These are phyloP conservation scores for Boletus sp. DNA, from an alignment of 768 basidiomycete genomes.

Conservation along the genomic window DNA sequence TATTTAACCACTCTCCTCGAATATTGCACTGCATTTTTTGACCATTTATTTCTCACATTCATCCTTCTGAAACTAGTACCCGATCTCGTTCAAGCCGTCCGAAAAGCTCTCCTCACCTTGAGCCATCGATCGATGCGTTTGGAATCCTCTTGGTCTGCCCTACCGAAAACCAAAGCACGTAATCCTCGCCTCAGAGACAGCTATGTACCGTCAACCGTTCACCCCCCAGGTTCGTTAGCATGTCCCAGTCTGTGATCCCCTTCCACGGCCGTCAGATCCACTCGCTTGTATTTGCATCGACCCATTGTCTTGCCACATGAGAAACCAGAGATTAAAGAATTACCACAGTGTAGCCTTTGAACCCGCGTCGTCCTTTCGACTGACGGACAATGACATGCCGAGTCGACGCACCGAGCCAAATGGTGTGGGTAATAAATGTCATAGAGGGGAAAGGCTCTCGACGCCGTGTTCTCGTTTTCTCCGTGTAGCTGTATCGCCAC, in stretches of 20 bases:
- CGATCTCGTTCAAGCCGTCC: conserved; percentile 25
- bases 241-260: not conserved
- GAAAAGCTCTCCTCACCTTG: conserved; percentile 19
- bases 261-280: not conserved
- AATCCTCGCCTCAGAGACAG: not conserved
- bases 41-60: too few species aligned
- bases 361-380: too few species aligned
- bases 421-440: too few species aligned
- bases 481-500: too few species aligned
- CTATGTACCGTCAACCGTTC: not conserved
- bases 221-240: not conserved
- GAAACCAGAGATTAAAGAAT: not conserved
- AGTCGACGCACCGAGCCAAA: too few species aligned
- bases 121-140: conserved; percentile 3
- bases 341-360: not conserved
- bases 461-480: too few species aligned
- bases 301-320: not conserved
- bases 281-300: conserved; percentile 1
- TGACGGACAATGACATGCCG: too few species aligned
- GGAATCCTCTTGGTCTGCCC: conserved; percentile 15
- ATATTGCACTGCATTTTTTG: too few species aligned
- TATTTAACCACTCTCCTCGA: not conserved
- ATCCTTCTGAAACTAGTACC: too few species aligned
- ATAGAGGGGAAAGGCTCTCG: too few species aligned
- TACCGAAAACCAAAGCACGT: not conserved